phyloP scores from a whole-genome alignment of 768 basidiomycete genomes.

The Tylopilus plumbeoviolaceoides region DNA sequence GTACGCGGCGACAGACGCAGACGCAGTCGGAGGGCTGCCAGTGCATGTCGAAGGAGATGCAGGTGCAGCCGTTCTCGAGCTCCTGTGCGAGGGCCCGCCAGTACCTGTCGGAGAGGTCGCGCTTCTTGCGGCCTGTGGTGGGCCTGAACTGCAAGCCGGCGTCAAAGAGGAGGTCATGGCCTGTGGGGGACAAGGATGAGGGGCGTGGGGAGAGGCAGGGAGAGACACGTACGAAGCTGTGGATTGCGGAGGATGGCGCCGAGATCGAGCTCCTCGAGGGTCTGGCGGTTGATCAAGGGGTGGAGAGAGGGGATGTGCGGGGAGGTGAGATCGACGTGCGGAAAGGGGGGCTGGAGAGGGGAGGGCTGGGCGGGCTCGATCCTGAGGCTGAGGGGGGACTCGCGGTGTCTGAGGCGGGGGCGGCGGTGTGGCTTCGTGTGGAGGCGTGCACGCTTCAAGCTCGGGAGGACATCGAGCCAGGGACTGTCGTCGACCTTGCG shows the following conservation, averaged over 20 bases:
- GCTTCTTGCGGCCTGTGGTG: slow-evolving; percentile 67
- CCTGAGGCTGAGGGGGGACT: slow-evolving; percentile 22
- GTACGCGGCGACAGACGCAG: slow-evolving; percentile 50
- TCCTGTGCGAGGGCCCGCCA: slow-evolving; percentile 82
- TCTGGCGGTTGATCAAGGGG: slow-evolving; percentile 79
- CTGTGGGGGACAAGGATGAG: slow-evolving; percentile 34
- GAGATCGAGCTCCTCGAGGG: slow-evolving; percentile 81
- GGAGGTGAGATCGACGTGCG: slow-evolving; percentile 38
- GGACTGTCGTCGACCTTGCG: slow-evolving; percentile 50
- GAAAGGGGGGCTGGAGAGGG: slow-evolving; percentile 27
- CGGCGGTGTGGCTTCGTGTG: slow-evolving; percentile 31
- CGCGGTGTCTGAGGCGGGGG: slow-evolving; percentile 28
- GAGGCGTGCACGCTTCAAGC: slow-evolving; percentile 26
- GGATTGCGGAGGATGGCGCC: slow-evolving; percentile 84
- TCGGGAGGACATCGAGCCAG: slow-evolving; percentile 29
- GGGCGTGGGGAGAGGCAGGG: background rate
- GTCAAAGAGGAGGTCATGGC: slow-evolving; percentile 89
- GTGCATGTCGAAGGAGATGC: slow-evolving; percentile 65
- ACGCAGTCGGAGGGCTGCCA: slow-evolving; percentile 52
- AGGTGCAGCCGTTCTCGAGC: slow-evolving; percentile 78
- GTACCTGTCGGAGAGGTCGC: slow-evolving; percentile 71
- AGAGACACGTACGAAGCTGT: slow-evolving; percentile 70
- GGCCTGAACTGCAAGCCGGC: slow-evolving; percentile 79
- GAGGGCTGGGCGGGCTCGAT: slow-evolving; percentile 25
- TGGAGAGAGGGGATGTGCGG: slow-evolving; percentile 63